phyloP scores from a whole-genome alignment of 257 asterid species.

The Solanum chaucha region DNA sequence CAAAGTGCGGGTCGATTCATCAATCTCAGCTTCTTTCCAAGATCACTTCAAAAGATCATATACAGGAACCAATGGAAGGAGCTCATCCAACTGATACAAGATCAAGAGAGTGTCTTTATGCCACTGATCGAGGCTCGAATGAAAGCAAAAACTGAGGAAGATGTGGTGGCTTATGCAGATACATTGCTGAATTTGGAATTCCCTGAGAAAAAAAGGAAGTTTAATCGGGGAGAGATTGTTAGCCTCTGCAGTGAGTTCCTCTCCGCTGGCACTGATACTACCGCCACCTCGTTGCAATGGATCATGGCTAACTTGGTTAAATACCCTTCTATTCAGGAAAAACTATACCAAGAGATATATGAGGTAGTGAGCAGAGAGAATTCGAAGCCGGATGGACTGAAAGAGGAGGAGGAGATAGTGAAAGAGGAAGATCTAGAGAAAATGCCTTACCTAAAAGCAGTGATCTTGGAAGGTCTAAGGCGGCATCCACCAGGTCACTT shows the following conservation, averaged over 20 bases:
- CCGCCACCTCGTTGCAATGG: slow-evolving; percentile 12
- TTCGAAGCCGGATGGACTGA: not conserved
- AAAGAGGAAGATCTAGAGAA: no score
- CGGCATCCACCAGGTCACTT: slow-evolving; percentile 20
- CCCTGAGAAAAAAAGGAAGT: slow-evolving; percentile 9
- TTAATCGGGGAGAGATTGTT: slow-evolving; percentile 12
- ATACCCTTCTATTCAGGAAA: slow-evolving; percentile 9
- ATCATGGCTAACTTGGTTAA: slow-evolving; percentile 23
- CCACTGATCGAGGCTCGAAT: slow-evolving; percentile 10
- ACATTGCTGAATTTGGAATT: slow-evolving; percentile 5
- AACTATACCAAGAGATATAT: slow-evolving; percentile 6
- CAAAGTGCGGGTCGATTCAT: not conserved
- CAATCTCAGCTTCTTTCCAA: slow-evolving; percentile 7
- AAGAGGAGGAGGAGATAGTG: not conserved
- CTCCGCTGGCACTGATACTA: slow-evolving; percentile 6
- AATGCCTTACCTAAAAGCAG: slow-evolving; percentile 19
- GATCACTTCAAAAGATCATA: slow-evolving; percentile 5
- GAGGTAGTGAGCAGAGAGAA: not conserved
- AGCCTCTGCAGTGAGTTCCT: slow-evolving; percentile 14
- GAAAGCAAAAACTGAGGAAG: not conserved
- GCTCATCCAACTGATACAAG: not conserved
- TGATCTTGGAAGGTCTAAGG: slow-evolving; percentile 15
- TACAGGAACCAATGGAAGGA: slow-evolving; percentile 8
- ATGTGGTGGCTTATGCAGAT: slow-evolving; percentile 6
- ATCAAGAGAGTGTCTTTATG: not conserved